phyloP scores from a whole-genome alignment of 2,329 filamentous ascomycete genomes.

The Karstenula rhodostoma region DNA sequence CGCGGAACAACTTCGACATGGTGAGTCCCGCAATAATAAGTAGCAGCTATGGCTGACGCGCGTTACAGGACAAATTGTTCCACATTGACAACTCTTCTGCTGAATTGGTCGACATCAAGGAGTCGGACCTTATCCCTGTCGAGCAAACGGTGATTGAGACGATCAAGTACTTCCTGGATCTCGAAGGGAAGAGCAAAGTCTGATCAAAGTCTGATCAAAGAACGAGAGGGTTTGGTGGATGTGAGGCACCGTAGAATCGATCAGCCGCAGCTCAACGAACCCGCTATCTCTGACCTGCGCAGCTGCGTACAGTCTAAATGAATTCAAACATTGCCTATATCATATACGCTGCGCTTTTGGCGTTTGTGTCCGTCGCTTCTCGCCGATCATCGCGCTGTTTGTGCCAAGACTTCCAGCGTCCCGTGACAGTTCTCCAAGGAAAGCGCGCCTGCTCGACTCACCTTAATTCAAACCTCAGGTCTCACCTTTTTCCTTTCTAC shows the following conservation, averaged over 20 bases:
- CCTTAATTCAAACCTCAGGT: neutral
- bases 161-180: slow-evolving; percentile 6
- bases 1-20: slow-evolving; percentile 10
- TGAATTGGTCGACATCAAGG: slow-evolving; percentile 4
- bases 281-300: too few species aligned
- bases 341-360: neutral
- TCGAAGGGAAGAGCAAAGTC: neutral
- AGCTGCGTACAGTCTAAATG: neutral
- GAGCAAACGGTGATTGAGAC: slow-evolving; percentile 9
- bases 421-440: neutral
- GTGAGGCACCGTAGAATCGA: neutral
- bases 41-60: neutral
- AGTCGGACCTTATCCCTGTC: slow-evolving; percentile 1
- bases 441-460: slow-evolving; percentile 2
- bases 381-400: neutral
- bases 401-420: neutral
- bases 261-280: neutral
- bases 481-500: neutral
- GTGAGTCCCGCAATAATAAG: neutral
- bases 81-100: slow-evolving; percentile 11
- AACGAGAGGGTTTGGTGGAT: neutral
- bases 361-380: neutral
- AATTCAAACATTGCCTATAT: neutral
- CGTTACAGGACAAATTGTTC: slow-evolving; percentile 4
- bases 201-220: neutral